Conservation (phyloP, 169 alveolate genomes). For the Plasmodium malariae region DNA sequence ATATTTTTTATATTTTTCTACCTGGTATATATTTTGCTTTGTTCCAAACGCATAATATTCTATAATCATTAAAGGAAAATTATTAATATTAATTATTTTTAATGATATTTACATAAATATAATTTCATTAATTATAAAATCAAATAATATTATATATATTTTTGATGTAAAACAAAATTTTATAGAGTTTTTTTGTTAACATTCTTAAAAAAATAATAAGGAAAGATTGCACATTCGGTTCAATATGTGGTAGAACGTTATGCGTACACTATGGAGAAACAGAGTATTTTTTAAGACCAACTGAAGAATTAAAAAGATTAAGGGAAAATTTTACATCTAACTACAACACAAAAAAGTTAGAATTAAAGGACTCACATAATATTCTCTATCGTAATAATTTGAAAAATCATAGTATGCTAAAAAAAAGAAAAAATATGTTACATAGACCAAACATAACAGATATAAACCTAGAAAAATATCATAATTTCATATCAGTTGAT, state of each 20-base stretch:
- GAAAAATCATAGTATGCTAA: background rate
- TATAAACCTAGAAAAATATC: background rate
- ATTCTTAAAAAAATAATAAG: too few relatives aligned
- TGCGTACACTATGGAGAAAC: background rate
- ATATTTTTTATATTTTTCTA: background rate
- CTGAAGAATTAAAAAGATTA: background rate
- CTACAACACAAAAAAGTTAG: background rate
- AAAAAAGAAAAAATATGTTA: background rate
- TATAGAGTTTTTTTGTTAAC: too few relatives aligned
- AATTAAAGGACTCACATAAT: background rate
- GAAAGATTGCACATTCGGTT: too few relatives aligned
- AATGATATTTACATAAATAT: background rate
- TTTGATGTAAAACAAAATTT: too few relatives aligned
- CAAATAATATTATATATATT: too few relatives aligned
- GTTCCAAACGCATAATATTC: background rate
- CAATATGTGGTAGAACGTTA: background rate
- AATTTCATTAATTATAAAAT: too few relatives aligned
- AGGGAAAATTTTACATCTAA: background rate
- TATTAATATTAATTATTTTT: too few relatives aligned
- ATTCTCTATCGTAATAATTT: background rate
- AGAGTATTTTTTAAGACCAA: background rate
- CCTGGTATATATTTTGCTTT: background rate
- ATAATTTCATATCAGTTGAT: too few relatives aligned
- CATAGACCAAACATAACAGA: background rate
- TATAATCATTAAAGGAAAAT: background rate